Evolutionary conservation across 2,329 filamentous ascomycete species (phyloP).

Genomic region (Aspergillus sp.): DNA sequence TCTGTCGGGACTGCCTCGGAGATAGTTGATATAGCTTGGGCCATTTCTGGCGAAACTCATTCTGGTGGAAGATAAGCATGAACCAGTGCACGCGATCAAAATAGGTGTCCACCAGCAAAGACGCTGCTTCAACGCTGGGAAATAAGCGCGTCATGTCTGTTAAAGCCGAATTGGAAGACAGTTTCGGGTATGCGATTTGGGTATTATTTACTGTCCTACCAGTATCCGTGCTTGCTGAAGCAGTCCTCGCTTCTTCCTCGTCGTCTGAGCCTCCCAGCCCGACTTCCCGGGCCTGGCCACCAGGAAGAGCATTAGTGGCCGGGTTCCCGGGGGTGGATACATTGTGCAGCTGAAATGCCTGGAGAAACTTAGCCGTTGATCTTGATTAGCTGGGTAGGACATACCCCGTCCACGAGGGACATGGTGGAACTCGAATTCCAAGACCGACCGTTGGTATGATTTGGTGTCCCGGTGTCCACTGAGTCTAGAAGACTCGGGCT

Average conservation of each 20-base stretch:
- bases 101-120: slow-evolving; percentile 37
- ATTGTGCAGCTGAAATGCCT: slow-evolving; percentile 20
- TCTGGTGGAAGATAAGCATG: slow-evolving; percentile 38
- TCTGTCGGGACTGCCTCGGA: background rate
- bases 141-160: too few relatives aligned
- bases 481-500: background rate
- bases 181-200: background rate
- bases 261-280: background rate
- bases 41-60: slow-evolving; percentile 28
- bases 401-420: slow-evolving; percentile 19
- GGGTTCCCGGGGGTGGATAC: slow-evolving; percentile 6
- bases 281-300: background rate
- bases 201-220: background rate
- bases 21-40: slow-evolving; percentile 13
- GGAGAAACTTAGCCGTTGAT: background rate
- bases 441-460: background rate
- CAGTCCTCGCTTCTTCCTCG: too few relatives aligned
- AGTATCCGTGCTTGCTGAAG: background rate
- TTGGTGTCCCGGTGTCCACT: background rate
- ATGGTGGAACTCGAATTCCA: slow-evolving; percentile 24
- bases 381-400: background rate
- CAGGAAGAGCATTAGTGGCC: slow-evolving; percentile 18
- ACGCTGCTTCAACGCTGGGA: slow-evolving; percentile 12
- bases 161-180: too few relatives aligned
- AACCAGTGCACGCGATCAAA: slow-evolving; percentile 44